A percentile compares a stretch with the other conserved stretches of the same genome.
Conservation (phyloP, 2,329 filamentous ascomycete genomes). For the Leptographium procerum region DNA sequence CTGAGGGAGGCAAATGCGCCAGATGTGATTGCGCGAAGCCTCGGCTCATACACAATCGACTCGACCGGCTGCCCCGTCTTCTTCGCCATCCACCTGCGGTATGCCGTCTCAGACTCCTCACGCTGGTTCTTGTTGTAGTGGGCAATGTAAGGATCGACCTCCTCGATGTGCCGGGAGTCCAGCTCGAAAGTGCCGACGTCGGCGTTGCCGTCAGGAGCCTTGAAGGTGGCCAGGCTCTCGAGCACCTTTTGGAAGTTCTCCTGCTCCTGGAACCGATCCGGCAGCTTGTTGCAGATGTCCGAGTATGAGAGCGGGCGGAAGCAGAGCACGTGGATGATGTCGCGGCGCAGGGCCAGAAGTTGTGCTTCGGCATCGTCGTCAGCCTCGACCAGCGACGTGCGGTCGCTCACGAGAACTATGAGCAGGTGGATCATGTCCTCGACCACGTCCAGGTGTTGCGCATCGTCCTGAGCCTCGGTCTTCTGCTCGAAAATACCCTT, state of each 20-base stretch:
- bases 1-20: constrained; percentile 69
- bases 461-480: constrained; percentile 67
- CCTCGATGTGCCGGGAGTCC: constrained; percentile 71
- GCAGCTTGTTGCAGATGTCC: constrained; percentile 74
- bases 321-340: constrained; percentile 87
- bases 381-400: constrained; percentile 57
- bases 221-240: constrained; percentile 79
- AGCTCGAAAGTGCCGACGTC: constrained; percentile 93
- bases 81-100: constrained; percentile 77
- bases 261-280: constrained; percentile 80
- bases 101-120: constrained; percentile 85
- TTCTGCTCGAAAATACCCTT: constrained; percentile 67
- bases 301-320: constrained; percentile 95
- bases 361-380: constrained; percentile 51
- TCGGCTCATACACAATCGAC: constrained; percentile 87
- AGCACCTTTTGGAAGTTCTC: constrained; percentile 80
- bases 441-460: constrained; percentile 80
- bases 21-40: constrained; percentile 60
- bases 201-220: constrained; percentile 78
- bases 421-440: constrained; percentile 94
- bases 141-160: constrained; percentile 89
- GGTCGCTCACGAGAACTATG: constrained; percentile 81
- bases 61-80: constrained; percentile 69
- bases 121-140: constrained; percentile 96
- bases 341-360: constrained; percentile 64